A percentile compares a stretch with the other conserved stretches of the same genome.
phyloP scores from a whole-genome alignment of 2,329 filamentous ascomycete species.

The Pyrenophora tritici-repentis region DNA sequence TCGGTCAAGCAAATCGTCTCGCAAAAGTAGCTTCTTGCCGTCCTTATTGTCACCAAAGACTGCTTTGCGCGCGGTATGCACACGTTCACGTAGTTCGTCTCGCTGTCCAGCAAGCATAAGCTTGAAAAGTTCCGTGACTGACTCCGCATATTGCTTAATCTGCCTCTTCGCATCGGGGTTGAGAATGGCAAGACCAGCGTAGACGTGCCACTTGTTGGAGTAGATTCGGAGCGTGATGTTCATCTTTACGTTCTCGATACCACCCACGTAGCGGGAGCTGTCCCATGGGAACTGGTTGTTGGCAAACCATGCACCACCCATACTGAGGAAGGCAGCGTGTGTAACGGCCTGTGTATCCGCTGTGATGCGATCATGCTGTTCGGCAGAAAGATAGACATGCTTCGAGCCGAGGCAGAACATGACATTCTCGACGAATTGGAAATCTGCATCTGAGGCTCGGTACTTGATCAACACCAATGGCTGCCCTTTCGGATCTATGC shows the following conservation, averaged over 20 bases:
- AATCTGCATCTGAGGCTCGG: conserved; percentile 76
- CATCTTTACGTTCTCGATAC: conserved; percentile 99
- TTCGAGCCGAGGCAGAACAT: conserved; percentile 84
- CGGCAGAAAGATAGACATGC: conserved; percentile 83
- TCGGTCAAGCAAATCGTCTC: conserved; percentile 81
- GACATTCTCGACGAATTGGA: conserved; percentile 78
- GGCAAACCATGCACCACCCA: conserved; percentile 97
- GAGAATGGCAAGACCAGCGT: conserved; percentile 93
- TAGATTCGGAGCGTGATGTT: conserved; percentile 98
- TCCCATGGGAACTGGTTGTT: conserved; percentile 98
- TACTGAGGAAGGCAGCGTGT: conserved; percentile 91
- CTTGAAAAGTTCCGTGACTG: conserved; percentile 93
- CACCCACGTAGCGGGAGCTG: conserved; percentile 89
- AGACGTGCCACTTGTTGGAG: conserved; percentile 99
- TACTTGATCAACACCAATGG: conserved; percentile 94
- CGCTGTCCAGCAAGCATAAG: conserved; percentile 88
- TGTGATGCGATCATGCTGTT: conserved; percentile 93
- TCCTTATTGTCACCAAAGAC: conserved; percentile 64
- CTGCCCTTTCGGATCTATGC: conserved; percentile 84
- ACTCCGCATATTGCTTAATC: conserved; percentile 90
- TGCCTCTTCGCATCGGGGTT: conserved; percentile 92
- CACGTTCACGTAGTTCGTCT: conserved; percentile 72
- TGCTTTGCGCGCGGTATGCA: conserved; percentile 77
- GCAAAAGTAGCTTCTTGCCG: conserved; percentile 71
- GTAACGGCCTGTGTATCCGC: conserved; percentile 98